These are phyloP conservation scores for Nitzschia sp. DNA, from an alignment of 108 stramenopile species.

Conservation along the genomic window DNA sequence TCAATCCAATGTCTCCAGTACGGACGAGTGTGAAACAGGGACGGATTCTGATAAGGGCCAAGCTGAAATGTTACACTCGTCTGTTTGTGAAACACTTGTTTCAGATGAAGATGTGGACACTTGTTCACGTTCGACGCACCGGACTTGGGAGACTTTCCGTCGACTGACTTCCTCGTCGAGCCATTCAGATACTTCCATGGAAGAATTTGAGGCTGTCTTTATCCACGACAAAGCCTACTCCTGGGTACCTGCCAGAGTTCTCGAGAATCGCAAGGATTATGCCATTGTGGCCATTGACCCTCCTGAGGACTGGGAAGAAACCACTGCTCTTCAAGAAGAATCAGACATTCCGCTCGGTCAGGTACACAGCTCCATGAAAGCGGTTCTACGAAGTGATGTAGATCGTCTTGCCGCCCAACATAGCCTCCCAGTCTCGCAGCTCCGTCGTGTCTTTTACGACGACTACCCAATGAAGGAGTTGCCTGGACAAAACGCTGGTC, in stretches of 20 bases:
- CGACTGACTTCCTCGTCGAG: not conserved
- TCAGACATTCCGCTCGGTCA: not conserved
- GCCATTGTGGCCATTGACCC: conserved; percentile 47
- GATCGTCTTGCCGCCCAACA: not conserved
- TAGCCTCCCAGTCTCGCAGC: not conserved
- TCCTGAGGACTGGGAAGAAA: conserved; percentile 52
- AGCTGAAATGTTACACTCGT: not conserved
- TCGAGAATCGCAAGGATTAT: conserved; percentile 38
- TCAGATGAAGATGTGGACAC: not conserved
- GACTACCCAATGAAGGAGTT: conserved; percentile 60
- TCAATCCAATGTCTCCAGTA: not conserved
- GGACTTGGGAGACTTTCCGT: not conserved
- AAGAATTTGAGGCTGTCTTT: conserved; percentile 36
- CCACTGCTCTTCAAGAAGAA: conserved; percentile 38
- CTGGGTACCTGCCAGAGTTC: conserved; percentile 71
- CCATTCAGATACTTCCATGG: not conserved
- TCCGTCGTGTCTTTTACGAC: conserved; percentile 37
- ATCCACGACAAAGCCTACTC: conserved; percentile 59
- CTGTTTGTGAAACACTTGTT: not conserved
- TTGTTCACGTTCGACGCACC: not conserved
- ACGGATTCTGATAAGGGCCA: not conserved
- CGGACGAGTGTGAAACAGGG: not conserved
- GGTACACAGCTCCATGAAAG: conserved; percentile 5
- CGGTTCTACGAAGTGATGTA: conserved; percentile 1
- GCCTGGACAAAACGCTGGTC: conserved; percentile 53